phyloP scores from a whole-genome alignment of 2,329 filamentous ascomycete genomes.

The Colletotrichum trifolii region DNA sequence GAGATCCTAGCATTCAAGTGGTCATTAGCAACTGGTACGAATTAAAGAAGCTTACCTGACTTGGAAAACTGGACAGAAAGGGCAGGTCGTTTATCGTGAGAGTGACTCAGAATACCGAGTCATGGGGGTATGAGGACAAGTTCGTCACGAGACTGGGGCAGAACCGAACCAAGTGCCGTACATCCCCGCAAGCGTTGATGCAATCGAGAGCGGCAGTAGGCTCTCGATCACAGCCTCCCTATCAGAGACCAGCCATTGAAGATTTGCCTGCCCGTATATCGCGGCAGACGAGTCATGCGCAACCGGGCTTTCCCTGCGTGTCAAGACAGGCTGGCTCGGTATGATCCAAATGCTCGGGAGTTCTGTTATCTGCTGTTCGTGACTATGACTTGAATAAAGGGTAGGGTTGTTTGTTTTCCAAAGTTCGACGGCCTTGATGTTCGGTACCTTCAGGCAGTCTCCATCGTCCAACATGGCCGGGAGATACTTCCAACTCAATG shows the following conservation, averaged over 20 bases:
- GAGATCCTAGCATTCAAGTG: not conserved
- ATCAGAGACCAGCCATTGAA: not conserved
- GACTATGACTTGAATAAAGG: no score
- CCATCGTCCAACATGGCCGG: slow-evolving; percentile 1
- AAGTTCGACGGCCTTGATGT: not conserved
- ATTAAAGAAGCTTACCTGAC: slow-evolving; percentile 20
- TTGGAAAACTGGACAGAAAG: slow-evolving; percentile 3
- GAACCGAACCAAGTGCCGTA: not conserved
- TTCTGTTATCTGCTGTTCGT: no score
- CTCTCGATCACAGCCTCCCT: not conserved
- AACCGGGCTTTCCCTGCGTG: not conserved
- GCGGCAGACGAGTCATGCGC: slow-evolving; percentile 6
- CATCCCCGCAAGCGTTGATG: not conserved
- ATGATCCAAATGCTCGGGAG: not conserved
- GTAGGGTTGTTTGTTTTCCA: no score
- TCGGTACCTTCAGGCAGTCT: not conserved
- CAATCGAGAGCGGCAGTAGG: not conserved
- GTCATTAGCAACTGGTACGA: not conserved
- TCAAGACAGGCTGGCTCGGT: not conserved
- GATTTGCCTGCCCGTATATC: not conserved
- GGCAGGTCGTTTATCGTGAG: slow-evolving; percentile 1
- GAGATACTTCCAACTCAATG: not conserved
- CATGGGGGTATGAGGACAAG: not conserved
- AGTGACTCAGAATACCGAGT: slow-evolving; percentile 1
- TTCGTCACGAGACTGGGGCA: not conserved